Evolutionary conservation across 768 basidiomycete species (phyloP).

Genomic region (Hygrophorus russula): DNA sequence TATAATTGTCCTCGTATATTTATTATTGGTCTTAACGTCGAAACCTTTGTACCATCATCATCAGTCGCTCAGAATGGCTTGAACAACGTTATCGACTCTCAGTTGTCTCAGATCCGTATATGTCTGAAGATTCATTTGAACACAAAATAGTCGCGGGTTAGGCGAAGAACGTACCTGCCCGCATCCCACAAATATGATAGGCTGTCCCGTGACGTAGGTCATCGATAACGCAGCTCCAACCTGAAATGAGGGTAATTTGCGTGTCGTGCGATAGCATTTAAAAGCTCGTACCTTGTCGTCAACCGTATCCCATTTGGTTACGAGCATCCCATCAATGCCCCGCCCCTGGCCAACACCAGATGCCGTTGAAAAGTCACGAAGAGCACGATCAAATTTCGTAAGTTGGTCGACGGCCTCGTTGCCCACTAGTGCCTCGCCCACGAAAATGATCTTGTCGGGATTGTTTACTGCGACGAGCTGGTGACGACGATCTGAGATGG

Average conservation of each 20-base stretch:
- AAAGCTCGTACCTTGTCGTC: conserved; percentile 67
- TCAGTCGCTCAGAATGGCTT: conserved; percentile 79
- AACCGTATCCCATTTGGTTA: conserved; percentile 99
- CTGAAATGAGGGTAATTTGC: conserved; percentile 24
- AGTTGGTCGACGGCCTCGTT: conserved; percentile 99
- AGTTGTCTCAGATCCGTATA: conserved; percentile 93
- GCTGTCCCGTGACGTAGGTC: conserved; percentile 98
- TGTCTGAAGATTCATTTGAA: conserved; percentile 40
- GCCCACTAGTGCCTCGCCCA: conserved; percentile 95
- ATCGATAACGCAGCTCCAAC: conserved; percentile 97
- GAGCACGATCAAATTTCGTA: conserved; percentile 89
- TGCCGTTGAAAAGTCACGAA: conserved; percentile 83
- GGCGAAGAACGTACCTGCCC: conserved; percentile 60
- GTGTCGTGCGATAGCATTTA: neutral
- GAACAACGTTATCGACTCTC: conserved; percentile 85
- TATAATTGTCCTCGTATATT: too few relatives aligned
- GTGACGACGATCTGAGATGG: neutral
- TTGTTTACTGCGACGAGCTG: conserved; percentile 88
- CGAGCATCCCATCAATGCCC: conserved; percentile 95
- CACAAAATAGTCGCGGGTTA: conserved; percentile 1
- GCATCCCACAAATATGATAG: conserved; percentile 96
- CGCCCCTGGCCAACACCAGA: conserved; percentile 61
- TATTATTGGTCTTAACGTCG: too few relatives aligned
- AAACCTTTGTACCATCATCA: too few relatives aligned
- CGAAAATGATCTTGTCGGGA: conserved; percentile 96